phyloP scores from a whole-genome alignment of 176 grass and related monocot species.

The Eremochloa ophiuroides region DNA sequence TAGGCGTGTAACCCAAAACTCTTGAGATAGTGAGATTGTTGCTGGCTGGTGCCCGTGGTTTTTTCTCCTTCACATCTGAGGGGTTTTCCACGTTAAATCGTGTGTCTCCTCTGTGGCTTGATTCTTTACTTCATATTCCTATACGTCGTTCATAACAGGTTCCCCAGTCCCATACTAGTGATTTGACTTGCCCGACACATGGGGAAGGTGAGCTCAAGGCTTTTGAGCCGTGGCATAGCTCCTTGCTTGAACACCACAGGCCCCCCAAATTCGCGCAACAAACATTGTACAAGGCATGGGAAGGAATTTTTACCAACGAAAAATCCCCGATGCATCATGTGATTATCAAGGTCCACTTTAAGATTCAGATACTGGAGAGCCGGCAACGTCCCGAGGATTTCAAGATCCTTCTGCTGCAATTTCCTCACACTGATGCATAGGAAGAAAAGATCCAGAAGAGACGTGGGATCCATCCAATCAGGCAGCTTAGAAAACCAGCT shows the following conservation, averaged over 20 bases:
- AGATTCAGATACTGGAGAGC: neutral
- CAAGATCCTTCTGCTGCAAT: neutral
- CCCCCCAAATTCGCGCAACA: neutral
- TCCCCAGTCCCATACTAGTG: neutral
- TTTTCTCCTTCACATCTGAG: too few relatives aligned
- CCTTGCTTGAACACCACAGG: neutral
- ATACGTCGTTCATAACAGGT: too few relatives aligned
- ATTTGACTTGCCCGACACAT: neutral
- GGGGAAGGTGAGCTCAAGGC: too few relatives aligned
- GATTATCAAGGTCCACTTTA: neutral
- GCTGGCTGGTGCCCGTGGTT: too few relatives aligned
- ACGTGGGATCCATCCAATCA: neutral
- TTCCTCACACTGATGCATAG: neutral
- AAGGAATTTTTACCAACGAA: neutral
- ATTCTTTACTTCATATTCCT: too few relatives aligned
- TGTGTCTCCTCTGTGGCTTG: too few relatives aligned
- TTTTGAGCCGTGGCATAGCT: neutral
- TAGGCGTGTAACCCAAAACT: too few relatives aligned
- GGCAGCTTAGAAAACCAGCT: neutral
- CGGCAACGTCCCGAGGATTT: neutral
- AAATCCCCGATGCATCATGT: neutral
- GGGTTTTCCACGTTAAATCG: too few relatives aligned
- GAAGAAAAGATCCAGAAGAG: neutral
- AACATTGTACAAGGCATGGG: neutral
- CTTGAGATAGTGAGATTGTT: too few relatives aligned